Base-by-base conservation (phyloP, 2,329 filamentous ascomycete species). In the Trichoderma gracile region DNA sequence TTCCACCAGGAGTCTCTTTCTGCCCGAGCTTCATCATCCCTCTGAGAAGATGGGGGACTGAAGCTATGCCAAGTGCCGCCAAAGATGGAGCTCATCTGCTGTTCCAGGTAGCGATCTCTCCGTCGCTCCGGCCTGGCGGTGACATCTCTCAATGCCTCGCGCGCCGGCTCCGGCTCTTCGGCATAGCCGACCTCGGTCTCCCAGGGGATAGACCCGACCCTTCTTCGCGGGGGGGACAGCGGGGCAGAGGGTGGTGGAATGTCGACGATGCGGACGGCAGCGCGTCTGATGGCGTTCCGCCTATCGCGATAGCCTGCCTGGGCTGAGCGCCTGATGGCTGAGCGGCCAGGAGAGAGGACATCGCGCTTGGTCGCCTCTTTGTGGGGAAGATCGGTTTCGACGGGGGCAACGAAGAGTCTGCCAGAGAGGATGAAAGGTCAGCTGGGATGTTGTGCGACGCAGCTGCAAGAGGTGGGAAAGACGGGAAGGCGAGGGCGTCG, bases 381-480 rank as follows among this genome's bases (percentile, higher is more conserved):
- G 53, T 72, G 68, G 15, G 74, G 69, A 50, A 80, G 62, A 66
- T 81, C 79, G 54, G 80, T 80, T 68, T 81, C 78, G 67, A 80
- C 76, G 40, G 79, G 79, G 43, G 80, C 78, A 60, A 81, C 71
- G 67, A 81, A 83, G 38, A 82, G 73, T 67, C 81, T 83, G 67
- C 27, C 63, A 23, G 30, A 12, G 54, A 38, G 30, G 23, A 17
- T 23, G 27, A 45, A 54, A 21, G 17, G 30, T 66, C 55, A 66
- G 64, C 17, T 19, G 38, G 21, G 15, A 38, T 10, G 14, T 19
- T 19, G 30, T 27, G 43, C 25, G 52, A 54, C 54, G n/a, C 33
- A 49, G 19, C 25, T 27, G 43, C 27, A 25, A 19, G n/a, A 53
- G 33, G 14, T 6, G 40, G 33, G 17, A 21, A 42, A 6, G 23